phyloP scores from a whole-genome alignment of 352 stramenopile species.

The Phytophthora uliginosa region DNA sequence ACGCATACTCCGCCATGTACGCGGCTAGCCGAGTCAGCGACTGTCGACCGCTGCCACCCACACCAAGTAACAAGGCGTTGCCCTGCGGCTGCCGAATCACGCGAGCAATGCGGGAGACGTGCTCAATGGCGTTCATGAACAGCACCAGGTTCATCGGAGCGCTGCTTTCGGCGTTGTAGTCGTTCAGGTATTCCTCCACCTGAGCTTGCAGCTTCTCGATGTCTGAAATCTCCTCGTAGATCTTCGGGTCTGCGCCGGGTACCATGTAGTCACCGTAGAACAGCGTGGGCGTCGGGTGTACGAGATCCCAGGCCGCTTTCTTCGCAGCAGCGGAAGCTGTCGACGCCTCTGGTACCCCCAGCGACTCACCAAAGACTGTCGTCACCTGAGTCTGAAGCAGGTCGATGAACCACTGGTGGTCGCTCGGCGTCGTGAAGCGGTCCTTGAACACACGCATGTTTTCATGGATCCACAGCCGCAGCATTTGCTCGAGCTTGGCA shows the following conservation, averaged over 20 bases:
- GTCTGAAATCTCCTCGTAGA: constrained; percentile 94
- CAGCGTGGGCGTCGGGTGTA: constrained; percentile 64
- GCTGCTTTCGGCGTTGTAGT: constrained; percentile 92
- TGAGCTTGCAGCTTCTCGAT: constrained; percentile 84
- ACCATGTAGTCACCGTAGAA: constrained; percentile 96
- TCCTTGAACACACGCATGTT: constrained; percentile 91
- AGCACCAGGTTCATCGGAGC: constrained; percentile 91
- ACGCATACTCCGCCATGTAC: constrained; percentile 94
- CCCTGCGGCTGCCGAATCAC: constrained; percentile 89
- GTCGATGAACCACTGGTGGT: constrained; percentile 87
- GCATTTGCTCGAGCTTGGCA: constrained; percentile 70
- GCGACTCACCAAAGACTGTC: constrained; percentile 56
- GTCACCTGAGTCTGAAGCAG: constrained; percentile 71
- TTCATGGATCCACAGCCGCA: constrained; percentile 87
- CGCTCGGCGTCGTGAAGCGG: constrained; percentile 76
- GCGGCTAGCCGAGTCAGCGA: constrained; percentile 91
- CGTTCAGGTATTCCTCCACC: constrained; percentile 89
- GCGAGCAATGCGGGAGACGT: constrained; percentile 86
- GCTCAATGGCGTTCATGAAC: constrained; percentile 92
- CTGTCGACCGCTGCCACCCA: constrained; percentile 94
- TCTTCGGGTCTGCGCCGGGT: constrained; percentile 89
- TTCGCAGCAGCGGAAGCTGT: constrained; percentile 33
- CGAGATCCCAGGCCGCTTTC: constrained; percentile 66
- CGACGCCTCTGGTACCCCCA: constrained; percentile 37
- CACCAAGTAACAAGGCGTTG: constrained; percentile 94